Evolutionary conservation across 768 basidiomycete species (phyloP).

Genomic region (Tricholoma hemisulphureum): DNA sequence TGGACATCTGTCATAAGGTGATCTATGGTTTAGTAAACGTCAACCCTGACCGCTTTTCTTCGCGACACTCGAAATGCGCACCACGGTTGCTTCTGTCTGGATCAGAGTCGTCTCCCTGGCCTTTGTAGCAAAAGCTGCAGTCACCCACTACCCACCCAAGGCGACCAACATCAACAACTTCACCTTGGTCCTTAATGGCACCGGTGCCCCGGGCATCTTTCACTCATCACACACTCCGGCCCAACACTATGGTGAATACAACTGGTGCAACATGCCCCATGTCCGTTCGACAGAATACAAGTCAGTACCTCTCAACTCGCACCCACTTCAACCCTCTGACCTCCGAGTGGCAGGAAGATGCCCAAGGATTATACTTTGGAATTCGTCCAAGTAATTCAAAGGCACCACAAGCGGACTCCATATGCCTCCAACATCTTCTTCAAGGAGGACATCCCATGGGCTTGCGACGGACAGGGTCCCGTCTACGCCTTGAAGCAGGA

Average conservation of each 20-base stretch:
- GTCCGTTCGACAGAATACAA: conserved; percentile 44
- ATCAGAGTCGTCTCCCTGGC: conserved; percentile 17
- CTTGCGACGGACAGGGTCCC: conserved; percentile 42
- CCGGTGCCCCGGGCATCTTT: conserved; percentile 47
- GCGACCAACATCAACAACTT: conserved; percentile 43
- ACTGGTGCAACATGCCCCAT: conserved; percentile 60
- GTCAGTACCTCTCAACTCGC: conserved; percentile 24
- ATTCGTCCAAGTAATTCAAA: conserved; percentile 52
- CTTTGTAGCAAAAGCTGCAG: conserved; percentile 15
- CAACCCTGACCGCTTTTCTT: neutral
- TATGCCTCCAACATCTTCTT: conserved; percentile 52
- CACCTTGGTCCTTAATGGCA: conserved; percentile 40
- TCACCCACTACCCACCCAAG: conserved; percentile 40
- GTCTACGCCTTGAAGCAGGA: conserved; percentile 31
- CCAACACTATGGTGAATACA: conserved; percentile 43
- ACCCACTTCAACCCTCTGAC: neutral
- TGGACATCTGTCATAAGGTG: neutral
- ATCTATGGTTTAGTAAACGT: neutral
- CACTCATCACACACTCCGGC: conserved; percentile 40
- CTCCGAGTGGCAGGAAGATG: neutral
- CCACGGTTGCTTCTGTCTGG: conserved; percentile 1
- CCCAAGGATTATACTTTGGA: conserved; percentile 32
- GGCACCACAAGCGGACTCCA: conserved; percentile 54
- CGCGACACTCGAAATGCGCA: neutral
- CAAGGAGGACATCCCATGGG: conserved; percentile 46